phyloP scores from a whole-genome alignment of 352 stramenopile genomes.

The Phytophthora chlamydospora region DNA sequence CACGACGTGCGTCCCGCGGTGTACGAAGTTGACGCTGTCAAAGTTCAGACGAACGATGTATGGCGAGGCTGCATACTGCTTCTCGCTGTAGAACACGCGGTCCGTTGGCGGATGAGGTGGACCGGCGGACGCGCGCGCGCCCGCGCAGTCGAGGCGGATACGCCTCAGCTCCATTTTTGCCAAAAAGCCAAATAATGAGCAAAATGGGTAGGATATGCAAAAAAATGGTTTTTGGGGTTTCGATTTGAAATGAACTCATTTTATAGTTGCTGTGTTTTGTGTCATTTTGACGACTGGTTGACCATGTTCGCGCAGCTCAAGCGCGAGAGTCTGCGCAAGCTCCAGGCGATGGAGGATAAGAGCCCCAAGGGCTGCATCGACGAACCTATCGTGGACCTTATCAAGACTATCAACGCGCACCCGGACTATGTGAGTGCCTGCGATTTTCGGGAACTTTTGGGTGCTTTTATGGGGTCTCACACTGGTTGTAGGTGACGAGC shows the following conservation, averaged over 20 bases:
- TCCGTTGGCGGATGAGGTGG: slow-evolving; percentile 3
- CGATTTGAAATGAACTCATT: neutral
- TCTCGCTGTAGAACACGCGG: slow-evolving; percentile 41
- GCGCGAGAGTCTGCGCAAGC: slow-evolving; percentile 86
- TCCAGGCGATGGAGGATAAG: slow-evolving; percentile 86
- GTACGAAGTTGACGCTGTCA: slow-evolving; percentile 60
- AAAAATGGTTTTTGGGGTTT: slow-evolving; percentile 9
- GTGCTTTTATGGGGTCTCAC: neutral
- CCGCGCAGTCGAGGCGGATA: slow-evolving; percentile 38
- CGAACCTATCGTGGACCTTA: slow-evolving; percentile 88
- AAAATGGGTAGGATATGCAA: neutral
- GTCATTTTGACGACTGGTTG: slow-evolving; percentile 19
- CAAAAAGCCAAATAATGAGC: neutral
- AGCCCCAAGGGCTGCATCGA: slow-evolving; percentile 93
- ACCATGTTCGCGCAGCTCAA: slow-evolving; percentile 85
- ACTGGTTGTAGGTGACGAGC: slow-evolving; percentile 76
- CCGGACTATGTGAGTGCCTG: slow-evolving; percentile 75
- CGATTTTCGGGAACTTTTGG: neutral
- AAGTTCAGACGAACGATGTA: slow-evolving; percentile 50
- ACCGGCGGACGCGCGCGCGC: slow-evolving; percentile 29
- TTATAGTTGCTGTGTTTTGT: neutral
- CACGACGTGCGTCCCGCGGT: slow-evolving; percentile 57
- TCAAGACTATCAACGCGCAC: slow-evolving; percentile 86
- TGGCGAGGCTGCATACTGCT: slow-evolving; percentile 32
- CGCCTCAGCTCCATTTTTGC: slow-evolving; percentile 15